Evolutionary conservation across 1,284 basidiomycete genomes (phyloP).

Genomic region (Cerioporus squamosus): DNA sequence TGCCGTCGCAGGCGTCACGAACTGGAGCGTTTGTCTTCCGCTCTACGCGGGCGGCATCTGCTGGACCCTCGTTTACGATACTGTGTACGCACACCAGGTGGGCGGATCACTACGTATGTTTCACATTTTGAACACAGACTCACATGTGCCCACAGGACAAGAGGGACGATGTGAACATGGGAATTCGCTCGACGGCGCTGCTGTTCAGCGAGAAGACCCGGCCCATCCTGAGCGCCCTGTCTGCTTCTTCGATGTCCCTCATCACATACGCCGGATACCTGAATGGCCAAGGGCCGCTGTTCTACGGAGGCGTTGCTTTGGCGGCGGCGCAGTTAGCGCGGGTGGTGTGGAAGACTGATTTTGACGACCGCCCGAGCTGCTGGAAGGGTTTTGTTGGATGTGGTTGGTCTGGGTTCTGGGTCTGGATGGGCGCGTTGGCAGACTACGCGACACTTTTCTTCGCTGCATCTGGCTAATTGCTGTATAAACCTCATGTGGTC

Average conservation of each 20-base stretch:
- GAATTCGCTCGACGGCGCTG: constrained; percentile 94
- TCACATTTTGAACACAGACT: background rate
- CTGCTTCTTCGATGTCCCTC: constrained; percentile 74
- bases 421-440: constrained; percentile 82
- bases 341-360: constrained; percentile 80
- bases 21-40: constrained; percentile 87
- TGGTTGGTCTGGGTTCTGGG: constrained; percentile 87
- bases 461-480: background rate
- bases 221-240: constrained; percentile 78
- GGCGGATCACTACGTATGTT: constrained; percentile 14
- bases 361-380: constrained; percentile 83
- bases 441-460: constrained; percentile 66
- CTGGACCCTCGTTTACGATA: constrained; percentile 98
- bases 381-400: constrained; percentile 93
- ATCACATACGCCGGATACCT: constrained; percentile 82
- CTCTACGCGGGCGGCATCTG: constrained; percentile 89
- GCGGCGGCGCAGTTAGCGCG: constrained; percentile 83
- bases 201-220: constrained; percentile 84
- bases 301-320: constrained; percentile 80
- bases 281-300: constrained; percentile 77
- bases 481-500: background rate
- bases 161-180: constrained; percentile 84
- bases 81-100: constrained; percentile 97
- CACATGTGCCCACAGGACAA: constrained; percentile 74
- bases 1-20: constrained; percentile 81